Conservation (phyloP, 495 filamentous ascomycete species). For the Trichoderma parareesei region DNA sequence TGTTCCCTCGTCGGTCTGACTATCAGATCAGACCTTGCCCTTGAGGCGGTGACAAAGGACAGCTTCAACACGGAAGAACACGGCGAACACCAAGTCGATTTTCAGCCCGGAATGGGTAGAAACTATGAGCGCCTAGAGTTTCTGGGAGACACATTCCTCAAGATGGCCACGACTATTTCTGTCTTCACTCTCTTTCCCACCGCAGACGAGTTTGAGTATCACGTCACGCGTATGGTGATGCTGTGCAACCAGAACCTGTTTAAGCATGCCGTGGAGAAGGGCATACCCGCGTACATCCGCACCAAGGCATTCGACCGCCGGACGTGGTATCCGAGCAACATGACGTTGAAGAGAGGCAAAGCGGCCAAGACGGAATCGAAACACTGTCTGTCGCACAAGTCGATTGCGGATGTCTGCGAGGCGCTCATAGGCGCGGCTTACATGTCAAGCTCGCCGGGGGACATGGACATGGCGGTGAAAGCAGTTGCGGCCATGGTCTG, state of each 20-base stretch:
- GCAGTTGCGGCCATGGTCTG: slow-evolving; percentile 74
- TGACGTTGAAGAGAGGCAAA: slow-evolving; percentile 47
- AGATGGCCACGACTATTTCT: slow-evolving; percentile 88
- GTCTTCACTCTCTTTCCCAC: slow-evolving; percentile 68
- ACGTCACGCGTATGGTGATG: slow-evolving; percentile 83
- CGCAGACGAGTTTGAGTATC: slow-evolving; percentile 77
- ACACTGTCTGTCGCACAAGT: slow-evolving; percentile 77
- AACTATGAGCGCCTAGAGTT: slow-evolving; percentile 97
- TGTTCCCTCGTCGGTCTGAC: slow-evolving; percentile 49
- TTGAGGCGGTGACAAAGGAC: slow-evolving; percentile 93
- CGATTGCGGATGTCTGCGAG: slow-evolving; percentile 95
- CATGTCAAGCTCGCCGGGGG: slow-evolving; percentile 49
- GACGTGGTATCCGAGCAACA: slow-evolving; percentile 75
- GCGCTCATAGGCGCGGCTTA: slow-evolving; percentile 88
- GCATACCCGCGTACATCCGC: slow-evolving; percentile 71
- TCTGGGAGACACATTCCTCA: slow-evolving; percentile 87
- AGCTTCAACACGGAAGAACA: slow-evolving; percentile 85
- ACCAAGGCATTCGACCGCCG: slow-evolving; percentile 72
- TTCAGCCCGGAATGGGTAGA: slow-evolving; percentile 84
- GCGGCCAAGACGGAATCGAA: slow-evolving; percentile 28
- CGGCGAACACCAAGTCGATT: slow-evolving; percentile 57
- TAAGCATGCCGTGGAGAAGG: slow-evolving; percentile 57
- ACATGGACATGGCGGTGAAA: slow-evolving; percentile 72
- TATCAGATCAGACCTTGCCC: slow-evolving; percentile 59
- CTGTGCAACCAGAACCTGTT: slow-evolving; percentile 91